Percentiles rank a stretch among this genome's conserved stretches.
phyloP scores from a whole-genome alignment of 768 basidiomycete genomes.

The Phaeotremella skinneri region DNA sequence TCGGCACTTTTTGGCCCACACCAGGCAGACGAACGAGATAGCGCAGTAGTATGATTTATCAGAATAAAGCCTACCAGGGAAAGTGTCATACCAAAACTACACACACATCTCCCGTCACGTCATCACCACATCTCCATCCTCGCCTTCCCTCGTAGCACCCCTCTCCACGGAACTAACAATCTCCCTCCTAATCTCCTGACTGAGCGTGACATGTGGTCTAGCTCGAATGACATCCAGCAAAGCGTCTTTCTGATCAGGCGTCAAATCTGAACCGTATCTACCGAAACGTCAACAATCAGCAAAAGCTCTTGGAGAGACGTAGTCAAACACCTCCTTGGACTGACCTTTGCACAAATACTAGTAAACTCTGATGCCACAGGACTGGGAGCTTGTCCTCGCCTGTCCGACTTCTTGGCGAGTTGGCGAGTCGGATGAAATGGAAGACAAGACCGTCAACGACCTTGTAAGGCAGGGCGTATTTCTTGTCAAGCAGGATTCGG shows the following conservation, averaged over 20 bases:
- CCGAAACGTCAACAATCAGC: background rate
- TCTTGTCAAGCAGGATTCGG: conserved; percentile 93
- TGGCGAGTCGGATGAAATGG: conserved; percentile 95
- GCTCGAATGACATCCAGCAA: conserved; percentile 87
- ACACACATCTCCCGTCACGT: conserved; percentile 22
- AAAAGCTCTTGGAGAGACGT: conserved; percentile 6
- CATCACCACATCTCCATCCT: conserved; percentile 56
- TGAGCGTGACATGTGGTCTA: conserved; percentile 81
- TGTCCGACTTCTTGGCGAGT: conserved; percentile 70
- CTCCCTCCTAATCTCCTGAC: conserved; percentile 85
- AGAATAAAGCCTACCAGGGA: too few species aligned
- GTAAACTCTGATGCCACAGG: conserved; percentile 93
- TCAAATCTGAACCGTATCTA: conserved; percentile 90
- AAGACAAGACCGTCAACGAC: conserved; percentile 95
- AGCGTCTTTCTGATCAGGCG: conserved; percentile 95
- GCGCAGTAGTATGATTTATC: too few species aligned
- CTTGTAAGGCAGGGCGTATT: conserved; percentile 95
- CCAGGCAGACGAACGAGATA: too few species aligned
- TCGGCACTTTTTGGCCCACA: too few species aligned
- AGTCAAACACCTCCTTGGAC: conserved; percentile 27
- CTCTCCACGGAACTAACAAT: conserved; percentile 79
- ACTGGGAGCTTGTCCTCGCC: conserved; percentile 79
- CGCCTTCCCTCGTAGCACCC: conserved; percentile 69
- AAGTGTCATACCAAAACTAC: too few species aligned
- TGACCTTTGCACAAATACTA: conserved; percentile 90